Percentiles rank a stretch among this genome's conserved stretches.
Conservation (phyloP, 345 rosid species). For the Pistacia vera region DNA sequence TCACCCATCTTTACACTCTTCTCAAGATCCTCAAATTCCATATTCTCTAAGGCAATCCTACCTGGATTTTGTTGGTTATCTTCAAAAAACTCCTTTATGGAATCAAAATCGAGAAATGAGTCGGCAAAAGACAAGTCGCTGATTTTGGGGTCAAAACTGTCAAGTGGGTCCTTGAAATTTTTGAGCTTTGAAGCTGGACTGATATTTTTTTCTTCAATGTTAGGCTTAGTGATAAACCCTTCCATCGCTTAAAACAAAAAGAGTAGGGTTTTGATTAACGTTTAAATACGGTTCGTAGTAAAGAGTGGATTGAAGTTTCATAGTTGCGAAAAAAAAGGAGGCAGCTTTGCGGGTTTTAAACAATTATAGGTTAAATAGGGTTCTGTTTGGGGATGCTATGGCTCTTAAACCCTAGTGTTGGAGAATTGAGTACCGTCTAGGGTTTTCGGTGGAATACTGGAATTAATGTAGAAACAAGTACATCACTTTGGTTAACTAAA, state of each 20-base stretch:
- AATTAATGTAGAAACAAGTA: not conserved
- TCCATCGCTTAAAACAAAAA: slow-evolving; percentile 44
- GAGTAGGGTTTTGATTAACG: slow-evolving; percentile 1
- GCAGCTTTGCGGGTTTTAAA: not conserved
- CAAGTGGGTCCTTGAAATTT: slow-evolving; percentile 30
- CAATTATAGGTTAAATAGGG: slow-evolving; percentile 8
- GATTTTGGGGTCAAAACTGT: slow-evolving; percentile 32
- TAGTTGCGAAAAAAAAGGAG: slow-evolving; percentile 9
- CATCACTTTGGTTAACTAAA: too few relatives aligned
- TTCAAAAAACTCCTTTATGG: slow-evolving; percentile 52
- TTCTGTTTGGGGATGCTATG: slow-evolving; percentile 6
- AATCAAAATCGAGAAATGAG: slow-evolving; percentile 66
- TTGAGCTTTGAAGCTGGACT: slow-evolving; percentile 37
- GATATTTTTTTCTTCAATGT: slow-evolving; percentile 30
- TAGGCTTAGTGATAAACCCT: slow-evolving; percentile 40
- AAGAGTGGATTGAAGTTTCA: slow-evolving; percentile 17
- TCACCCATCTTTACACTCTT: slow-evolving; percentile 34
- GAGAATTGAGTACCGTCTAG: not conserved
- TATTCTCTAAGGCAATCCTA: slow-evolving; percentile 32
- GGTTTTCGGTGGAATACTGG: not conserved
- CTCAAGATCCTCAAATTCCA: slow-evolving; percentile 35
- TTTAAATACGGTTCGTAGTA: too few relatives aligned
- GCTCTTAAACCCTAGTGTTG: slow-evolving; percentile 28
- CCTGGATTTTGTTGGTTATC: slow-evolving; percentile 30
- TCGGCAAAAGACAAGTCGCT: slow-evolving; percentile 42